These are phyloP conservation scores for Caryopteris hybrid DNA, from an alignment of 305 asterid species.

Conservation along the genomic window DNA sequence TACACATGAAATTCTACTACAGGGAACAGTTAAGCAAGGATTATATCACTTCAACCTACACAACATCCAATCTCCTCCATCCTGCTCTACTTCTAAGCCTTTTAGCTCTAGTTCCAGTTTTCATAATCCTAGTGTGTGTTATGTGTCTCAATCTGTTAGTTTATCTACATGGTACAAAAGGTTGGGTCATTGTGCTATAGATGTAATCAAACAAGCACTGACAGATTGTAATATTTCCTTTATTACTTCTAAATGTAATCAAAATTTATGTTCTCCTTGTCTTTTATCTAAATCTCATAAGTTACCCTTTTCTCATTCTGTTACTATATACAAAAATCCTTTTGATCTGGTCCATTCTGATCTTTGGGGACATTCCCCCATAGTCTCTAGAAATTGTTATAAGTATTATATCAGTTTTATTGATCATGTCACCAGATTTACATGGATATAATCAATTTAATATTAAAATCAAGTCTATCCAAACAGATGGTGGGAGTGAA, in stretches of 20 bases:
- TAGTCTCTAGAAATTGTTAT: background rate
- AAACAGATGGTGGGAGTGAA: background rate
- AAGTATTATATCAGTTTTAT: background rate
- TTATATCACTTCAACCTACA: background rate
- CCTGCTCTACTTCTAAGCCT: background rate
- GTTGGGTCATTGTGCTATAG: background rate
- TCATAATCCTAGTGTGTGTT: no score
- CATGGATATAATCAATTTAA: background rate
- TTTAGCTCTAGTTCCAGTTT: no score
- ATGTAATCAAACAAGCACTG: background rate
- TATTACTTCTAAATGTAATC: background rate
- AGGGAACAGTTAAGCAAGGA: background rate
- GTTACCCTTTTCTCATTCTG: background rate
- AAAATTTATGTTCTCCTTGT: background rate
- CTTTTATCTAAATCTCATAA: background rate
- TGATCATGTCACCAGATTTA: background rate
- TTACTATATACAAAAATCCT: background rate
- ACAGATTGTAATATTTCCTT: background rate
- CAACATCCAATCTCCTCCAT: background rate
- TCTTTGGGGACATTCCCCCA: background rate
- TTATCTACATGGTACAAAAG: background rate
- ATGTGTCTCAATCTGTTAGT: background rate
- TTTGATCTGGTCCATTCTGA: background rate
- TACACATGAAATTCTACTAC: no score
- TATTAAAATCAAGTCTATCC: background rate